Percentiles rank a stretch among this genome's conserved stretches.
Conservation (phyloP, 345 rosid genomes). For the Salix caprea region DNA sequence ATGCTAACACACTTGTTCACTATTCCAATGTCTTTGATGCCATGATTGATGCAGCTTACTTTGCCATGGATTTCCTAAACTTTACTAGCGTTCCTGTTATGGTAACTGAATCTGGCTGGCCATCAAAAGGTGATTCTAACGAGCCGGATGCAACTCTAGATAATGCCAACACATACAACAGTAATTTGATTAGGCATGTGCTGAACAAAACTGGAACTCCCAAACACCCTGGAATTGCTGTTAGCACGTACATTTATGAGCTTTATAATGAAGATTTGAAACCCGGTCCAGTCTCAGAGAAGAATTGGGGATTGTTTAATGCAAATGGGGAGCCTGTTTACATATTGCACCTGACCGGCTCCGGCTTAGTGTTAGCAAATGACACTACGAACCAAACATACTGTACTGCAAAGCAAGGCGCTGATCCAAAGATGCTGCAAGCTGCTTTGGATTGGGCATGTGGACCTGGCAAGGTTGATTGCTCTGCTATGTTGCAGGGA, state of each 20-base stretch:
- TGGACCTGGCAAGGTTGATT: slow-evolving; percentile 93
- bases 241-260: slow-evolving; percentile 86
- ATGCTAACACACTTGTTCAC: slow-evolving; percentile 87
- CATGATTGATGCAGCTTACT: slow-evolving; percentile 81
- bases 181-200: slow-evolving; percentile 85
- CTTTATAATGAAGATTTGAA: slow-evolving; percentile 87
- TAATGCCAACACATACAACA: slow-evolving; percentile 90
- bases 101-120: slow-evolving; percentile 95
- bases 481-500: slow-evolving; percentile 74
- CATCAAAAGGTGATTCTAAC: slow-evolving; percentile 73
- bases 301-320: slow-evolving; percentile 91
- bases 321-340: slow-evolving; percentile 72
- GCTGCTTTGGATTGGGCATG: slow-evolving; percentile 99
- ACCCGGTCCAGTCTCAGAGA: slow-evolving; percentile 71
- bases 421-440: slow-evolving; percentile 88
- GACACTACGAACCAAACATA: slow-evolving; percentile 93
- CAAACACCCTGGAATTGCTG: slow-evolving; percentile 74
- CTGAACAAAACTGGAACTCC: slow-evolving; percentile 92
- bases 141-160: slow-evolving; percentile 79
- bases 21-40: slow-evolving; percentile 96
- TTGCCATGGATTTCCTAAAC: slow-evolving; percentile 78
- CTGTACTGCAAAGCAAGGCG: slow-evolving; percentile 68
- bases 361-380: slow-evolving; percentile 56
- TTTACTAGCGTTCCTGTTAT: slow-evolving; percentile 75
- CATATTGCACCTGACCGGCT: slow-evolving; percentile 64